Base-by-base conservation (phyloP, 1,139 yeast species). In the Diutina pseudorugosa region DNA sequence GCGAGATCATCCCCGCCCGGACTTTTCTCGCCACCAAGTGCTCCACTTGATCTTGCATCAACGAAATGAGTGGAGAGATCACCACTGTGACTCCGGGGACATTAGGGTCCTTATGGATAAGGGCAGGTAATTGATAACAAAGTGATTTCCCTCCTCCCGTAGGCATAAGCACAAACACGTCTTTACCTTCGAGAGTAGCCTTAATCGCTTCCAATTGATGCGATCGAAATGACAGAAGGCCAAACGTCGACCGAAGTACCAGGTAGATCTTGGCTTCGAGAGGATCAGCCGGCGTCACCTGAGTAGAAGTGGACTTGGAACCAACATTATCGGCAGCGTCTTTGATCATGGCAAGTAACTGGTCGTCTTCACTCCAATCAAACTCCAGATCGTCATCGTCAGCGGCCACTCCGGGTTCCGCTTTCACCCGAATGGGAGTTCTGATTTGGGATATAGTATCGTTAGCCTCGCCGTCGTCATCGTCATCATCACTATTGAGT, bases 101-200 rank as follows among this genome's bases (percentile, higher is more conserved):
- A 0, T 95, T 85, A 40, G 68, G 73, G 0, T 96, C 98, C 0
- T 83, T 72, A 51, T 75, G 73, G 1, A 93, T 82, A 51, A 93
- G 71, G 0, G 98, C 97, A 0, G 99, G 98, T 19, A 94, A 70
- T 66, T 94, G 99, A 65, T 91, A 94, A 64, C 99, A 94, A 47
- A 94, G 70, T 0, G 98, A 91, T 65, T 94, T 94, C 52, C 99
- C 99, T 52, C 98, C 98, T 48, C 99, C 99, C 0, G 99, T 94
- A 0, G 99, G 99, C 97, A 94, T 93, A 58, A 94, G 72, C 1
- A 94, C 97, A 69, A 94, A 89, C 0, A 88, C 96, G 65, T 94
- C 98, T 51, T 77, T 76, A 1, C 96, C 96, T 14, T 76, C 67
- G 41, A 94, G 69, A 0, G 96, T 84, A 0, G 96, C 83, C 59